Conservation (phyloP, 2,329 filamentous ascomycete genomes). For the Aspergillus brasiliensis region DNA sequence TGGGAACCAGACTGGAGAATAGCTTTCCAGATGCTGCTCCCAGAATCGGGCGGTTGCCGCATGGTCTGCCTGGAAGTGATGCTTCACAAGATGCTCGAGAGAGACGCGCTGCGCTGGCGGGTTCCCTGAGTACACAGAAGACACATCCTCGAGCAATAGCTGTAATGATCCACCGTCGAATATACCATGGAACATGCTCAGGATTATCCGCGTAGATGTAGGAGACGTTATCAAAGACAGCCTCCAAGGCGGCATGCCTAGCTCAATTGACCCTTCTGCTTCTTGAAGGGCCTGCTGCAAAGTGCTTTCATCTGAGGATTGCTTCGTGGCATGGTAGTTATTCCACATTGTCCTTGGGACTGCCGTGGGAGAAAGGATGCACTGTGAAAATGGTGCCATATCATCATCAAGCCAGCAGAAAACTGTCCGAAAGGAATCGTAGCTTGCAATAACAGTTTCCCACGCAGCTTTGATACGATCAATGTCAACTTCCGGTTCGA, state of each 20-base stretch:
- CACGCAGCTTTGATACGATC: slow-evolving; percentile 28
- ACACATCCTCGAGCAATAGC: slow-evolving; percentile 36
- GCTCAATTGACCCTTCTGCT: slow-evolving; percentile 23
- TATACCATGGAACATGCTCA: slow-evolving; percentile 42
- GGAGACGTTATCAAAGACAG: slow-evolving; percentile 23
- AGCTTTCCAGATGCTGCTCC: slow-evolving; percentile 21
- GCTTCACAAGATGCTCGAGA: slow-evolving; percentile 27
- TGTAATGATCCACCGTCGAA: slow-evolving; percentile 41
- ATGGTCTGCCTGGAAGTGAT: slow-evolving; percentile 28
- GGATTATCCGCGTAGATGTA: slow-evolving; percentile 20
- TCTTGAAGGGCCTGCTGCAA: slow-evolving; percentile 22
- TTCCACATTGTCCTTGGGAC: slow-evolving; percentile 18
- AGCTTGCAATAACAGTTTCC: slow-evolving; percentile 25
- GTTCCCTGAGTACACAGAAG: slow-evolving; percentile 20
- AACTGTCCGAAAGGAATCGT: slow-evolving; percentile 37
- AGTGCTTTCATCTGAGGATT: slow-evolving; percentile 19
- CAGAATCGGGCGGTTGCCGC: slow-evolving; percentile 24
- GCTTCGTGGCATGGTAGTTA: slow-evolving; percentile 14
- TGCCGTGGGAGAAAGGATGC: slow-evolving; percentile 26
- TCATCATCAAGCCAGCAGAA: slow-evolving; percentile 37
- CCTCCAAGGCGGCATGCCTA: slow-evolving; percentile 26
- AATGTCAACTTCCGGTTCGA: slow-evolving; percentile 26
- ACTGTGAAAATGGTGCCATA: slow-evolving; percentile 40
- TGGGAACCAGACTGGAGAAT: slow-evolving; percentile 26
- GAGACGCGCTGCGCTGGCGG: slow-evolving; percentile 21